Conservation (phyloP, 2,329 filamentous ascomycete genomes). For the Paraconiothyrium sp. region DNA sequence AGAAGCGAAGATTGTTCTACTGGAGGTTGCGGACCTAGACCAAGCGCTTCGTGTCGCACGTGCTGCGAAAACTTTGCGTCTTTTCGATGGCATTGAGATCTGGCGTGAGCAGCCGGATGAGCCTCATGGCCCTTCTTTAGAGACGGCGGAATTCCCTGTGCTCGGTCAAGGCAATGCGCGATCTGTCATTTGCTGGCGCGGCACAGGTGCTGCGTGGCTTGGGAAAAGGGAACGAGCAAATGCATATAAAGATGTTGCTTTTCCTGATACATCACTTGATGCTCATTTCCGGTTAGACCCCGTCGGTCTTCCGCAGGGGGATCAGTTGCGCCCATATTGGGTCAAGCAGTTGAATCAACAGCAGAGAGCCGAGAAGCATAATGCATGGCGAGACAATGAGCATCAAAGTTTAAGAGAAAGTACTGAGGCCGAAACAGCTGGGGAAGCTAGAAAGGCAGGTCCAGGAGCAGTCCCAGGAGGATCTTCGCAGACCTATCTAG, state of each 20-base stretch:
- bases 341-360: not conserved
- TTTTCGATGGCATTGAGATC: slow-evolving; percentile 65
- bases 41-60: slow-evolving; percentile 73
- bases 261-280: not conserved
- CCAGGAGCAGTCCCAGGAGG: too few relatives aligned
- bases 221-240: slow-evolving; percentile 5
- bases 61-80: slow-evolving; percentile 46
- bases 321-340: not conserved
- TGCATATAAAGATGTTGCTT: not conserved
- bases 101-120: slow-evolving; percentile 71
- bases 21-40: slow-evolving; percentile 75
- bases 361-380: not conserved
- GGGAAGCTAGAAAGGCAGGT: too few relatives aligned
- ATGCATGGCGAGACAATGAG: not conserved
- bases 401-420: too few relatives aligned
- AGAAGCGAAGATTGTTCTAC: slow-evolving; percentile 65
- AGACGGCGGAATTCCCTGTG: slow-evolving; percentile 36
- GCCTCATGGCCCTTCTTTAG: not conserved
- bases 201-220: slow-evolving; percentile 40
- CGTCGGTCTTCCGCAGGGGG: not conserved
- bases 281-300: not conserved
- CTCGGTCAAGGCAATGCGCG: slow-evolving; percentile 54
- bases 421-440: too few relatives aligned
- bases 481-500: too few relatives aligned
- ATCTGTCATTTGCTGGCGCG: slow-evolving; percentile 55